Evolutionary conservation across 2,329 filamentous ascomycete species (phyloP).

Genomic region (Didymella segeticola): DNA sequence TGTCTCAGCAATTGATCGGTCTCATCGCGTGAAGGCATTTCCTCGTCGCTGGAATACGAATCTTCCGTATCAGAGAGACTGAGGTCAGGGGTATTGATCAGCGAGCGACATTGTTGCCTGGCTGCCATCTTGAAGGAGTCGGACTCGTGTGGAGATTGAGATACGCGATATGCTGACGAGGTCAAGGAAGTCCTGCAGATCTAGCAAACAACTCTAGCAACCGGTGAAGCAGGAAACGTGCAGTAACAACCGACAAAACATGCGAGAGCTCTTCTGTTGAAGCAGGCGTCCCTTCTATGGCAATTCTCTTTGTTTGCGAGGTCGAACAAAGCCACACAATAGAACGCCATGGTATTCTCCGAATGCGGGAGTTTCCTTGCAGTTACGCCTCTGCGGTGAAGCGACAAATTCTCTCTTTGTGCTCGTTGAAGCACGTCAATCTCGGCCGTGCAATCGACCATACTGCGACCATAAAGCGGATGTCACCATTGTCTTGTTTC

Average conservation of each 20-base stretch:
- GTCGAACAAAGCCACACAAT: slow-evolving; percentile 29
- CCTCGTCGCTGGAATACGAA: slow-evolving; percentile 10
- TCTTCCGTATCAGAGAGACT: slow-evolving; percentile 15
- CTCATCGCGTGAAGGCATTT: slow-evolving; percentile 10
- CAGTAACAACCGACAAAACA: neutral
- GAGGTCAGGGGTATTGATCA: slow-evolving; percentile 4
- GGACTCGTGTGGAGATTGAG: neutral
- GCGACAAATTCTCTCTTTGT: slow-evolving; percentile 27
- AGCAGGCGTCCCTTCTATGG: slow-evolving; percentile 2
- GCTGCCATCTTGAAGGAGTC: slow-evolving; percentile 11
- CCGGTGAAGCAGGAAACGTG: neutral
- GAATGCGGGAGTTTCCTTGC: slow-evolving; percentile 24
- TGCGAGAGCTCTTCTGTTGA: neutral
- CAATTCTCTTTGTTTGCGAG: slow-evolving; percentile 30
- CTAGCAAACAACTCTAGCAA: slow-evolving; percentile 11
- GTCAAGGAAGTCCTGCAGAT: slow-evolving; percentile 1
- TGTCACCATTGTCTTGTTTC: slow-evolving; percentile 14
- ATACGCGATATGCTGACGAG: neutral
- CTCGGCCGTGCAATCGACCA: slow-evolving; percentile 7
- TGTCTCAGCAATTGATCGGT: slow-evolving; percentile 35
- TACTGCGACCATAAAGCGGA: neutral
- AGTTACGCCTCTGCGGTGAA: slow-evolving; percentile 18
- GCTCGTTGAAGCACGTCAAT: slow-evolving; percentile 10
- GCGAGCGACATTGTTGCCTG: neutral
- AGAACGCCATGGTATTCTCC: slow-evolving; percentile 22